Base-by-base conservation (phyloP, 495 filamentous ascomycete genomes). In the Annulohypoxylon moriforme region DNA sequence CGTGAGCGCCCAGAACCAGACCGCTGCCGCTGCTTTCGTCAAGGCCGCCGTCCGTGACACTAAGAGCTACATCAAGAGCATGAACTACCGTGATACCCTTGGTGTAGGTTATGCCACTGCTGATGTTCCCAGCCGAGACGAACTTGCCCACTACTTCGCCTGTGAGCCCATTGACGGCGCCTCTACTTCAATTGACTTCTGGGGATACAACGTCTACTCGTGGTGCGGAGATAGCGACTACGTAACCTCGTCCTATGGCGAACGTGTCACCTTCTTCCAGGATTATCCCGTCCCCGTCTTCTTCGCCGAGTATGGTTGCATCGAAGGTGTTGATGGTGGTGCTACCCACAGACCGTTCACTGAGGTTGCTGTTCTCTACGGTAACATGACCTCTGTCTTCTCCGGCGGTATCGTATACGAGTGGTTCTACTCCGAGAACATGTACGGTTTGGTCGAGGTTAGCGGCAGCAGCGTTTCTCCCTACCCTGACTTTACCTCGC, bases 251-350 rank as follows among this genome's bases (percentile, higher is more conserved):
- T 91, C 92, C 11, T 99, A 93, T 80, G 84, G 90, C 70, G 85
- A 85, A 33, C 89, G 93, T 69, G 94, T 93, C 44, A 78, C 89
- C n/a, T 93, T 96, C 81, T 98, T 97, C 82, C 71, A 80, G 57
- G 89, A 90, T 74, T 99, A 97, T 83, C 91, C 91, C 9, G 92
- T 97, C 4, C 96, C 96, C 56, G 90, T 91, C 68, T 99, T 99
- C 89, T 98, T 98, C 78, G 94, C 96, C 66, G 96, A 99, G 81
- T 99, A 99, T 80, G 96, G 96, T 47, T 99, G 96, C 86, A 97
- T 96, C 80, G 76, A 73, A 0, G 70, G 70, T 36, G 65, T 72
- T 14, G 75, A 71, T 40, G 72, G 79, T 72, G 83, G 84, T 5
- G 87, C 89, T n/a, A 80, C 81, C 8, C 90, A 90, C 31, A 91